phyloP scores from a whole-genome alignment of 257 asterid species.

The Vinca minor region DNA sequence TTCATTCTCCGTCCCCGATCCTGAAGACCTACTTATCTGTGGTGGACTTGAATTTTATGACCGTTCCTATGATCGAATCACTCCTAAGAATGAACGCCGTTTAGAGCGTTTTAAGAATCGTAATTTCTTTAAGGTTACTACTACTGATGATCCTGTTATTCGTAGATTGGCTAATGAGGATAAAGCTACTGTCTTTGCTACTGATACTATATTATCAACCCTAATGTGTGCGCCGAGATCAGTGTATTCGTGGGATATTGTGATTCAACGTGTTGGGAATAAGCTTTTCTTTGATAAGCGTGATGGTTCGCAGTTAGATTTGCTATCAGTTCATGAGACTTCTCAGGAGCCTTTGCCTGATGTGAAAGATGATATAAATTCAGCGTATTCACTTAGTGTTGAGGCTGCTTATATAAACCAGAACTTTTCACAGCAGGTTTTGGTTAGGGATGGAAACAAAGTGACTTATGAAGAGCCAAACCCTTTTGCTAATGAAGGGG shows the following conservation, averaged over 20 bases:
- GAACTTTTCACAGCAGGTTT: conserved; percentile 90
- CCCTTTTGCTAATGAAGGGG: conserved; percentile 90
- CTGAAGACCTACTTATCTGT: conserved; percentile 74
- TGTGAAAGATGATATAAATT: conserved; percentile 82
- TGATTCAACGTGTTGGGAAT: conserved; percentile 86
- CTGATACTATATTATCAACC: conserved; percentile 71
- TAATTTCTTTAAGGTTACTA: conserved; percentile 86
- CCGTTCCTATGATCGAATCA: conserved; percentile 67
- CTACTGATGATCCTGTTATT: conserved; percentile 93
- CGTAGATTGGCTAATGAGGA: conserved; percentile 93
- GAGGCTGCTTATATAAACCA: conserved; percentile 95
- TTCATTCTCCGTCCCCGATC: conserved; percentile 72
- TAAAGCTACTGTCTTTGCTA: conserved; percentile 90
- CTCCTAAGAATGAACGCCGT: conserved; percentile 65
- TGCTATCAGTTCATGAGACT: conserved; percentile 86
- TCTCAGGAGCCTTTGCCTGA: conserved; percentile 97
- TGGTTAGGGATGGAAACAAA: conserved; percentile 78
- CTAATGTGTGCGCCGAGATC: conserved; percentile 91
- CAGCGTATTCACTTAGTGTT: conserved; percentile 69
- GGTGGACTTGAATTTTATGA: conserved; percentile 90
- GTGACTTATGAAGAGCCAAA: conserved; percentile 80
- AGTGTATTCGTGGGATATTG: conserved; percentile 96
- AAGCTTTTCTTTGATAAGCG: conserved; percentile 87
- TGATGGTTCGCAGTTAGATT: conserved; percentile 88
- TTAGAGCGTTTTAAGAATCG: conserved; percentile 83